phyloP scores from a whole-genome alignment of 257 asterid genomes.

The Ballota nigra region DNA sequence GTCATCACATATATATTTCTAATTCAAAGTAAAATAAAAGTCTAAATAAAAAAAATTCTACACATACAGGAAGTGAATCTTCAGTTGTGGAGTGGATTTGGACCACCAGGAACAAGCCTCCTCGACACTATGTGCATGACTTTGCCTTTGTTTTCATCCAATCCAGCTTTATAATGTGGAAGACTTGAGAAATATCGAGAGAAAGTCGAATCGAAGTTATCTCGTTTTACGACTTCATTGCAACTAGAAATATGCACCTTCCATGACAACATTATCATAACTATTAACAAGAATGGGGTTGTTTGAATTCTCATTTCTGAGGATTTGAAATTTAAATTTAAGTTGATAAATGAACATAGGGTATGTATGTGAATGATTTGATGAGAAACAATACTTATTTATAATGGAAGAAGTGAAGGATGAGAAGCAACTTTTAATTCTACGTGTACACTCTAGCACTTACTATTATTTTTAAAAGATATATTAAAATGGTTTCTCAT shows the following conservation, averaged over 20 bases:
- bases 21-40: too few relatives aligned
- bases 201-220: constrained; percentile 16
- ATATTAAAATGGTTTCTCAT: neutral
- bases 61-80: constrained; percentile 4
- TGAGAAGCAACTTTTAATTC: neutral
- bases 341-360: too few relatives aligned
- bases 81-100: constrained; percentile 29
- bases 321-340: neutral
- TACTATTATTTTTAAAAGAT: neutral
- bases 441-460: neutral
- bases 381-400: neutral
- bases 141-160: constrained; percentile 1
- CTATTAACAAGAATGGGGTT: neutral
- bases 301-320: constrained; percentile 7
- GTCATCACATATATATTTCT: too few relatives aligned
- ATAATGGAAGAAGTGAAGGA: neutral
- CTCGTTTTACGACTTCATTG: constrained; percentile 11
- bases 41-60: too few relatives aligned
- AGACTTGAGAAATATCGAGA: constrained; percentile 9
- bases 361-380: neutral
- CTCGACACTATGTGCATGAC: constrained; percentile 18
- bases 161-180: constrained; percentile 12
- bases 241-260: too few relatives aligned
- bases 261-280: constrained; percentile 13
- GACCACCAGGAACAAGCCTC: constrained; percentile 27